These are phyloP conservation scores for Russula olivacea DNA, from an alignment of 768 basidiomycete genomes.

Conservation along the genomic window DNA sequence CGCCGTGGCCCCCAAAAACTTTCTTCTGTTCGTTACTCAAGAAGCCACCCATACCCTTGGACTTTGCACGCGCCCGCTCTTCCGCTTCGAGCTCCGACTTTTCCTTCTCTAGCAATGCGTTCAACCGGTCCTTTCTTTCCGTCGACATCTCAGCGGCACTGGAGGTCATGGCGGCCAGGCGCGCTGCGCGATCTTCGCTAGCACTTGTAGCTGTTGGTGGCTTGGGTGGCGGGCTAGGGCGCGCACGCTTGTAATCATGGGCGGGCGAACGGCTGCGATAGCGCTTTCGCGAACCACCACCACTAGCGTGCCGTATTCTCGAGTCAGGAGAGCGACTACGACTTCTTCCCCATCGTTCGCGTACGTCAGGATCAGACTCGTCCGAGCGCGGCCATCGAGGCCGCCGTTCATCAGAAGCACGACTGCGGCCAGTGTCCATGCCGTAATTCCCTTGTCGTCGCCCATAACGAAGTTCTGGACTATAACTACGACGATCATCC, in stretches of 20 bases:
- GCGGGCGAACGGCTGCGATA: conserved; percentile 36
- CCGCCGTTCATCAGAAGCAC: conserved; percentile 31
- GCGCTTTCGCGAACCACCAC: conserved; percentile 34
- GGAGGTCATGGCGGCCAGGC: conserved; percentile 84
- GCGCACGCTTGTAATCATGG: conserved; percentile 43
- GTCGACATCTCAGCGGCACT: conserved; percentile 61
- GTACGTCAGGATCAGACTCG: conserved; percentile 41
- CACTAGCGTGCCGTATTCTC: conserved; percentile 27
- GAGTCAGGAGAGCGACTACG: conserved; percentile 29
- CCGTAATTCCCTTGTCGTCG: conserved; percentile 25
- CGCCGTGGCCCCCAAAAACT: conserved; percentile 73
- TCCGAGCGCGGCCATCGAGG: conserved; percentile 47
- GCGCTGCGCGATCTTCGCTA: conserved; percentile 62
- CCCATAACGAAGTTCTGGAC: conserved; percentile 14
- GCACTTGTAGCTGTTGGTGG: conserved; percentile 24
- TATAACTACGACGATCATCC: conserved; percentile 26
- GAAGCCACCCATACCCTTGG: conserved; percentile 76
- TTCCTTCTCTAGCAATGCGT: conserved; percentile 65
- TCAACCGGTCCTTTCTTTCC: conserved; percentile 69
- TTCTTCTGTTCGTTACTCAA: conserved; percentile 78
- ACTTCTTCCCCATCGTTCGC: conserved; percentile 27
- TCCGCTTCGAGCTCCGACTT: conserved; percentile 72
- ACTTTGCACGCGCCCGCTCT: conserved; percentile 57
- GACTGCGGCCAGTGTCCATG: conserved; percentile 21
- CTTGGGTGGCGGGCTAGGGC: conserved; percentile 38